phyloP scores from a whole-genome alignment of 208 protist species.

The Strigomonas galati region DNA sequence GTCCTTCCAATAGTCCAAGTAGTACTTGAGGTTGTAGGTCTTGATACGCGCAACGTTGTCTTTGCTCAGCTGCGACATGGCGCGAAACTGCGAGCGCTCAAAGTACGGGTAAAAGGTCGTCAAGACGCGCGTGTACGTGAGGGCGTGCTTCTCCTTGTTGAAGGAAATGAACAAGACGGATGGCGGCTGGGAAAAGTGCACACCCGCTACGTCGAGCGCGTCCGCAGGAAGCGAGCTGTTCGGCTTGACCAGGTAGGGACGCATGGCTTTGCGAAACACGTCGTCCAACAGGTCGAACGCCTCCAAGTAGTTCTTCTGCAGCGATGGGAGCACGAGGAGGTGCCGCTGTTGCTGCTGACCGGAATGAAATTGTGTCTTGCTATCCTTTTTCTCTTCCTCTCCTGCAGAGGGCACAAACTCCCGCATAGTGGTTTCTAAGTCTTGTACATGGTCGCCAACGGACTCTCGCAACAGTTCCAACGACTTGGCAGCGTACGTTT shows the following conservation, averaged over 20 bases:
- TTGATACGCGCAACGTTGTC: constrained; percentile 23
- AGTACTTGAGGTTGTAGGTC: constrained; percentile 33
- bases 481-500: constrained; percentile 23
- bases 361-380: no score
- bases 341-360: constrained; percentile 2
- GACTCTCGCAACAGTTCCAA: constrained; percentile 19
- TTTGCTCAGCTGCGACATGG: constrained; percentile 27
- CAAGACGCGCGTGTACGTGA: constrained; percentile 70
- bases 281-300: constrained; percentile 48
- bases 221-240: neutral
- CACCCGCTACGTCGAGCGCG: neutral
- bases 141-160: constrained; percentile 25
- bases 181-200: constrained; percentile 16
- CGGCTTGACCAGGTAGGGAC: constrained; percentile 5
- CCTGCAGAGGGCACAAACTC: neutral
- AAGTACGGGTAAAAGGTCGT: constrained; percentile 58
- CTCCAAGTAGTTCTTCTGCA: constrained; percentile 50
- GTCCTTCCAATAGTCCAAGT: constrained; percentile 56
- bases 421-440: neutral
- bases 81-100: constrained; percentile 40
- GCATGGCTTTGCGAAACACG: constrained; percentile 24
- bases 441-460: constrained; percentile 15
- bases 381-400: no score
- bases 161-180: constrained; percentile 70
- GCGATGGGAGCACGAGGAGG: constrained; percentile 35